Conservation (phyloP, 495 filamentous ascomycete species). For the Podospora pseudocomata region DNA sequence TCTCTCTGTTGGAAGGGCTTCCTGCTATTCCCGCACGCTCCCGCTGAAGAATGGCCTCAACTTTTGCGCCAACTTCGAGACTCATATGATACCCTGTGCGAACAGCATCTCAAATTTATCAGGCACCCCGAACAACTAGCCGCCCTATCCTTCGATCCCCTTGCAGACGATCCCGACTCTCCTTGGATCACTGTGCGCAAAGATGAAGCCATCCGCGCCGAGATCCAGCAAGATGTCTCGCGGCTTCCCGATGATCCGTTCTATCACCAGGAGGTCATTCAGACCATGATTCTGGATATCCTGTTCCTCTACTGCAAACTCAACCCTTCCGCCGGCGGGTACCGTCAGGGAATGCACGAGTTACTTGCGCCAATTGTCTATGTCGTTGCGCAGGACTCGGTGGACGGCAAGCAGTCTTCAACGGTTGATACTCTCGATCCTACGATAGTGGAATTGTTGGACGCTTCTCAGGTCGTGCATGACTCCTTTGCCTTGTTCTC, state of each 20-base stretch:
- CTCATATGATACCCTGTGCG: slow-evolving; percentile 66
- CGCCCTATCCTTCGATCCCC: slow-evolving; percentile 68
- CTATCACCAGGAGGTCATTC: slow-evolving; percentile 76
- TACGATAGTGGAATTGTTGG: slow-evolving; percentile 61
- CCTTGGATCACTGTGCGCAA: slow-evolving; percentile 81
- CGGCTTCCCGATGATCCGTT: slow-evolving; percentile 88
- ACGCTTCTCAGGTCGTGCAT: slow-evolving; percentile 74
- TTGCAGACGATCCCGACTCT: slow-evolving; percentile 82
- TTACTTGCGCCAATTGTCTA: slow-evolving; percentile 86
- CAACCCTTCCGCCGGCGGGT: slow-evolving; percentile 75
- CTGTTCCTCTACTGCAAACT: slow-evolving; percentile 94
- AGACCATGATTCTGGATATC: slow-evolving; percentile 79
- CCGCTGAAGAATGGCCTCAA: slow-evolving; percentile 63
- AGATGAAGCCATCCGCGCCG: slow-evolving; percentile 77
- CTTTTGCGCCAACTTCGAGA: slow-evolving; percentile 64
- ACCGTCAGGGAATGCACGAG: slow-evolving; percentile 98
- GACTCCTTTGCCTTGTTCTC: slow-evolving; percentile 86
- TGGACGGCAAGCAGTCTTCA: slow-evolving; percentile 38
- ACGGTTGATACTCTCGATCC: slow-evolving; percentile 35
- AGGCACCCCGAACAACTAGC: slow-evolving; percentile 76
- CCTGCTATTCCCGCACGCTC: slow-evolving; percentile 69
- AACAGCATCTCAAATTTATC: slow-evolving; percentile 73
- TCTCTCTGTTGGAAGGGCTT: slow-evolving; percentile 96
- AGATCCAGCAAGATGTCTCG: slow-evolving; percentile 95
- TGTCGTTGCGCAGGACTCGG: slow-evolving; percentile 79